A percentile compares a stretch with the other conserved stretches of the same genome.
phyloP scores from a whole-genome alignment of 345 rosid species.

The Xanthoceras sorbifolium region DNA sequence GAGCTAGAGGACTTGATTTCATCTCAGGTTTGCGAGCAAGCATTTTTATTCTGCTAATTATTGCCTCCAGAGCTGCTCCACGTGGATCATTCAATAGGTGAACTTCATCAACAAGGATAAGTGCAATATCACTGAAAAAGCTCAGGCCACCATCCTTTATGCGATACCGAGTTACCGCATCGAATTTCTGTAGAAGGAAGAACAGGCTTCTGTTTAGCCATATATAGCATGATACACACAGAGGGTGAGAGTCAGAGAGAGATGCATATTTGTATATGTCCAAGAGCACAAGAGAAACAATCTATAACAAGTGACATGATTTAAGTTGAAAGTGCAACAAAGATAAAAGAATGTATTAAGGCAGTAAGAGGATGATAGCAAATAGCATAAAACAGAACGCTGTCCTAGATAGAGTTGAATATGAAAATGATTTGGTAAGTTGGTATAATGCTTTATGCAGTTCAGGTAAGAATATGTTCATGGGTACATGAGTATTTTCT shows the following conservation, averaged over 20 bases:
- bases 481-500: neutral
- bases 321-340: conserved; percentile 5
- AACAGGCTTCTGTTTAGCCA: neutral
- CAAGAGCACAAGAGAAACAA: neutral
- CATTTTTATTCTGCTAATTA: conserved; percentile 92
- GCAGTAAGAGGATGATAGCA: neutral
- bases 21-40: conserved; percentile 73
- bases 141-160: conserved; percentile 90
- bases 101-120: conserved; percentile 94
- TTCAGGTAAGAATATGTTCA: neutral
- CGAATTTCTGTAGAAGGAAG: conserved; percentile 73
- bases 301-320: neutral
- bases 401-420: neutral
- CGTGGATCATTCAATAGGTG: conserved; percentile 93
- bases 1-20: conserved; percentile 72
- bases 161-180: conserved; percentile 89
- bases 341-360: neutral
- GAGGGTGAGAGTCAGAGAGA: neutral
- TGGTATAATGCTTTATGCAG: neutral
- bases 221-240: neutral
- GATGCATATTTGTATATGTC: neutral
- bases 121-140: conserved; percentile 90
- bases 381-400: neutral
- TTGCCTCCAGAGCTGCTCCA: conserved; percentile 95
- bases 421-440: neutral